Percentiles rank a stretch among this genome's conserved stretches.
Conservation (phyloP, 2,329 filamentous ascomycete species). For the Coniochaeta prunicola region DNA sequence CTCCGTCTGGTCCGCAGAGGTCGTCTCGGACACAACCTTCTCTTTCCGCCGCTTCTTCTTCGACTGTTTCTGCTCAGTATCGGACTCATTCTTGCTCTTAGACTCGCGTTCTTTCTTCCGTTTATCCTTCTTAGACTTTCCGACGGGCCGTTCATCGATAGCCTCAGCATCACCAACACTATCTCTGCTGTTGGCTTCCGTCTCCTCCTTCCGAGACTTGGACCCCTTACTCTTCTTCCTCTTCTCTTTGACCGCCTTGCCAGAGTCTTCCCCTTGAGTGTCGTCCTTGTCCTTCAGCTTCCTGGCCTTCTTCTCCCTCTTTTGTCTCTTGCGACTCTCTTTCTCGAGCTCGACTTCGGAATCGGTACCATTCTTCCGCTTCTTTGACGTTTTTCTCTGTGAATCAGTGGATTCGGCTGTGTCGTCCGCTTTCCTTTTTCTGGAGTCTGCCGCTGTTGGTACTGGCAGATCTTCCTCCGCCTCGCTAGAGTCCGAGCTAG, state of each 20-base stretch:
- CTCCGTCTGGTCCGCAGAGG: not conserved
- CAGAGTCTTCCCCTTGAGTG: slow-evolving; percentile 22
- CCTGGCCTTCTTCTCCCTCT: slow-evolving; percentile 23
- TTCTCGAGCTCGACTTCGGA: slow-evolving; percentile 17
- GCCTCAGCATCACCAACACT: slow-evolving; percentile 24
- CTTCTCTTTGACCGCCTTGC: slow-evolving; percentile 11
- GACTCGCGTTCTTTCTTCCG: slow-evolving; percentile 25
- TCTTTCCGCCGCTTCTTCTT: slow-evolving; percentile 16
- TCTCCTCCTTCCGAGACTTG: slow-evolving; percentile 7
- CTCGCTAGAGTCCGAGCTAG: not conserved
- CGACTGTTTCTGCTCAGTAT: slow-evolving; percentile 18
- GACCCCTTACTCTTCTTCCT: slow-evolving; percentile 14
- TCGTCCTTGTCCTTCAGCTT: slow-evolving; percentile 25
- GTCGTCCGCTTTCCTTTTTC: slow-evolving; percentile 19
- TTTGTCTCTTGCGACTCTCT: slow-evolving; percentile 19
- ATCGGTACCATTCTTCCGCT: slow-evolving; percentile 37
- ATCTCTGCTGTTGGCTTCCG: slow-evolving; percentile 26
- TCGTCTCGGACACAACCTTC: slow-evolving; percentile 3
- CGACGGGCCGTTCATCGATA: slow-evolving; percentile 21
- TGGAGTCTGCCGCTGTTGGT: slow-evolving; percentile 9
- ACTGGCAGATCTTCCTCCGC: slow-evolving; percentile 9
- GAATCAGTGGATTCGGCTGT: slow-evolving; percentile 15
- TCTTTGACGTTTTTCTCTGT: slow-evolving; percentile 38
- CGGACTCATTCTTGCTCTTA: slow-evolving; percentile 12
- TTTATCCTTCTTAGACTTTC: slow-evolving; percentile 43